Conservation (phyloP, 805 yeast genomes). For the Pichia deserticola region DNA sequence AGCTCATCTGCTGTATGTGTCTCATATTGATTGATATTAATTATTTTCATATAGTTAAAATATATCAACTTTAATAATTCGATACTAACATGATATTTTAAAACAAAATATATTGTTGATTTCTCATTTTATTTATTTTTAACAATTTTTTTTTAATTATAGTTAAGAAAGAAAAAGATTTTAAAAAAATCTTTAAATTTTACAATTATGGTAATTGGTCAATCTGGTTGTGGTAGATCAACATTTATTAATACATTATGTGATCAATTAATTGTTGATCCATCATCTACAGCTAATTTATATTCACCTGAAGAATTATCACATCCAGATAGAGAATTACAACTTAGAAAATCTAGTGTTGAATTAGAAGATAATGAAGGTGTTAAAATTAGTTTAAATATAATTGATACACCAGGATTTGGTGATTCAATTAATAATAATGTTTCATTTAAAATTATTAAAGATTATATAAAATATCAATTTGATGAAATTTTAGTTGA, state of each 20-base stretch:
- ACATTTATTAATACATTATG: conserved; percentile 87
- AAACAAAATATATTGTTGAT: background rate
- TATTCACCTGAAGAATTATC: conserved; percentile 40
- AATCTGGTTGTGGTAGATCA: conserved; percentile 84
- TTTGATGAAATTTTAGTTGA: conserved; percentile 77
- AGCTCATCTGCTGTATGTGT: conserved; percentile 41
- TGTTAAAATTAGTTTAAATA: conserved; percentile 65
- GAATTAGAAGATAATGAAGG: conserved; percentile 84
- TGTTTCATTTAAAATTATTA: conserved; percentile 57
- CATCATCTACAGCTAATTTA: conserved; percentile 42
- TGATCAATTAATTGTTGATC: conserved; percentile 78
- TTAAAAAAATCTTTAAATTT: conserved; percentile 80
- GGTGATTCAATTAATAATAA: conserved; percentile 69
- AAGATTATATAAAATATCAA: conserved; percentile 76
- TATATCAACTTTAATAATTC: too few species aligned
- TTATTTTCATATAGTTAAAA: too few species aligned
- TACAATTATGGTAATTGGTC: conserved; percentile 81
- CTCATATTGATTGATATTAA: too few species aligned
- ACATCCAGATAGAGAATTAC: conserved; percentile 44
- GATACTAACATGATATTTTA: background rate
- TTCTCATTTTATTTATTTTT: background rate
- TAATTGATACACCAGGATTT: conserved; percentile 80
- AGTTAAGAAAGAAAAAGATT: conserved; percentile 65
- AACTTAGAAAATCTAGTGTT: conserved; percentile 70
- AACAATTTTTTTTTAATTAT: background rate